phyloP scores from a whole-genome alignment of 805 yeast species.

The Hanseniaspora mollemarum region DNA sequence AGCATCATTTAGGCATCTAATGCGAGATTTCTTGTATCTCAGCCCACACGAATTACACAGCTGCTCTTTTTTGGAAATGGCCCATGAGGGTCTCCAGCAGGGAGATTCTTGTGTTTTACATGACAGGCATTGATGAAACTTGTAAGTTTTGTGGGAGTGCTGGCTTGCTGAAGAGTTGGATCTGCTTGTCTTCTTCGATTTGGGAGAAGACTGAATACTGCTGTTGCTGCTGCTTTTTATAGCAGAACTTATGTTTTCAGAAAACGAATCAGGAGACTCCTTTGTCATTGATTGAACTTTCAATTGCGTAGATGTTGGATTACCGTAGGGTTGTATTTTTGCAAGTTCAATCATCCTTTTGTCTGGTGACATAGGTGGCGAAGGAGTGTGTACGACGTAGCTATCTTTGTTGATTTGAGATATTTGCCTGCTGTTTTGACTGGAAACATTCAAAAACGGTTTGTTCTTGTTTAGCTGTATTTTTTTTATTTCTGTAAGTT shows the following conservation, averaged over 20 bases:
- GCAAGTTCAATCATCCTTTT: conserved; percentile 3
- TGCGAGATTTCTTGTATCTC: conserved; percentile 86
- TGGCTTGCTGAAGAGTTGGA: conserved; percentile 21
- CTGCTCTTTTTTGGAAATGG: conserved; percentile 69
- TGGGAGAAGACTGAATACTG: conserved; percentile 17
- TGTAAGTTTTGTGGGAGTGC: conserved; percentile 11
- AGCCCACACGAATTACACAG: conserved; percentile 93
- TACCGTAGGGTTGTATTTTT: conserved; percentile 7
- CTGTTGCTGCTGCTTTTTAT: neutral
- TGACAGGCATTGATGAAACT: conserved; percentile 49
- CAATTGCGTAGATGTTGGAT: conserved; percentile 11
- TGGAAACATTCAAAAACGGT: neutral
- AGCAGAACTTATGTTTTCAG: neutral
- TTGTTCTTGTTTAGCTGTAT: neutral
- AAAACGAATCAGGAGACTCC: neutral
- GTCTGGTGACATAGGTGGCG: conserved; percentile 15
- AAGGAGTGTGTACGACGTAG: conserved; percentile 10
- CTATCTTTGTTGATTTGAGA: neutral
- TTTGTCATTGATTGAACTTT: neutral
- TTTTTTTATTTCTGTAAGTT: conserved; percentile 1
- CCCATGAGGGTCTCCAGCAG: conserved; percentile 98
- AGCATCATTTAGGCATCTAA: conserved; percentile 62
- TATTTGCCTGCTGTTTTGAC: neutral
- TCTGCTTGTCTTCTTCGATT: conserved; percentile 2
- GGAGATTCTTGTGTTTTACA: conserved; percentile 88